phyloP scores from a whole-genome alignment of 2,329 filamentous ascomycete genomes.

The Aspergillus costaricaensis region DNA sequence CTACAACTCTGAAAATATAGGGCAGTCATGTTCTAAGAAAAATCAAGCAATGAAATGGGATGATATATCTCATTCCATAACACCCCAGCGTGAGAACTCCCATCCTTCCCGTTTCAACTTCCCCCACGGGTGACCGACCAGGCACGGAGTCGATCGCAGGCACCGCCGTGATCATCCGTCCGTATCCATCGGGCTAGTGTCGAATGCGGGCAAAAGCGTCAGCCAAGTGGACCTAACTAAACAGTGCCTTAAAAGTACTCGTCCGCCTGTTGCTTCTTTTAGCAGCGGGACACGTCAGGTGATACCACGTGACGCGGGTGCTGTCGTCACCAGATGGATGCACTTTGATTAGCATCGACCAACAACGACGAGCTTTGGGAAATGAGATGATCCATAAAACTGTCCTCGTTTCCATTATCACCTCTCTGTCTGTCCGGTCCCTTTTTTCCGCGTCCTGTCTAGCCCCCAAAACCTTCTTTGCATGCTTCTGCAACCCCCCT shows the following conservation, averaged over 20 bases:
- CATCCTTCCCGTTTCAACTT: too few relatives aligned
- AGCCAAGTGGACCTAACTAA: not conserved
- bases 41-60: too few relatives aligned
- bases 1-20: too few relatives aligned
- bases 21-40: too few relatives aligned
- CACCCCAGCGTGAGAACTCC: too few relatives aligned
- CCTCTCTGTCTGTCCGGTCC: not conserved
- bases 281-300: constrained; percentile 7
- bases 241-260: not conserved
- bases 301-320: constrained; percentile 2
- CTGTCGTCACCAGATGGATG: constrained; percentile 13
- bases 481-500: constrained; percentile 5
- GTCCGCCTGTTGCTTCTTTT: constrained; percentile 7
- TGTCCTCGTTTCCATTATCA: constrained; percentile 13
- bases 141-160: not conserved
- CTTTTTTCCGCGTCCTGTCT: constrained; percentile 1
- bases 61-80: too few relatives aligned
- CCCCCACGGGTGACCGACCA: not conserved
- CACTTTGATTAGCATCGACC: constrained; percentile 17
- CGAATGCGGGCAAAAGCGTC: not conserved
- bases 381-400: constrained; percentile 11
- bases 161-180: not conserved
- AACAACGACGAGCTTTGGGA: constrained; percentile 7
- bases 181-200: not conserved
- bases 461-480: constrained; percentile 5